Evolutionary conservation across 2,329 filamentous ascomycete genomes (phyloP), one percentile per base, ranked within the genome.

Genomic region (Aureobasidium subglaciale): DNA sequence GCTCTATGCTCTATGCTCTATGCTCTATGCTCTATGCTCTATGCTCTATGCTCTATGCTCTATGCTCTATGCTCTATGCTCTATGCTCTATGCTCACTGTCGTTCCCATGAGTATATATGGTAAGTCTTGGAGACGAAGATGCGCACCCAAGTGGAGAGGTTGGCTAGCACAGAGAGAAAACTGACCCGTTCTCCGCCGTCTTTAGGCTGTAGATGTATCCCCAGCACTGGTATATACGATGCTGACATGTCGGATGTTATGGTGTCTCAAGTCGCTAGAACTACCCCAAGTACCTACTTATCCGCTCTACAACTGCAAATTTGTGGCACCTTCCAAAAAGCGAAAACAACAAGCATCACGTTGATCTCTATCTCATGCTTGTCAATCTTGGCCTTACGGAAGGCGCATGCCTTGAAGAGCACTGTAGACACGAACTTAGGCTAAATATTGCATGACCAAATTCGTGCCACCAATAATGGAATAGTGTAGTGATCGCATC

Each of bases 111-210:
- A 53, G 65, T 2, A 58, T 65, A 5, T 71, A 64, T 59, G 68
- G 69, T 2, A 71, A 71, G 63, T 56, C 56, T 8, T 71, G 68
- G 69, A 61, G 69, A 16, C 50, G 54, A 37, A 49, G 29, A 49
- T 63, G 59, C 15, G 58, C 55, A 13, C 56, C 58, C 6, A 60
- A 55, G 32, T 60, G 57, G 41, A 54, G 56, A 42, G 41, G 56
- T 22, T 58, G 57, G 38, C 52, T 58, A 27, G 49, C 48, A 8
- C 25, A 58, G 38, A 58, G 53, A 34, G 54, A 52, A 29, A n/a
- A 37, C 34, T 38, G 46, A 50, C 27, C 46, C 30, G 46, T 27
- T 37, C 46, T 29, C 46, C n/a, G 22, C 46, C 34, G 46, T 16
- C 38, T 37, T 50, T 38, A 50, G 46, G 46, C 46, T 38, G 29